Conservation (phyloP, 169 alveolate species). For the Plasmodium fragile region DNA sequence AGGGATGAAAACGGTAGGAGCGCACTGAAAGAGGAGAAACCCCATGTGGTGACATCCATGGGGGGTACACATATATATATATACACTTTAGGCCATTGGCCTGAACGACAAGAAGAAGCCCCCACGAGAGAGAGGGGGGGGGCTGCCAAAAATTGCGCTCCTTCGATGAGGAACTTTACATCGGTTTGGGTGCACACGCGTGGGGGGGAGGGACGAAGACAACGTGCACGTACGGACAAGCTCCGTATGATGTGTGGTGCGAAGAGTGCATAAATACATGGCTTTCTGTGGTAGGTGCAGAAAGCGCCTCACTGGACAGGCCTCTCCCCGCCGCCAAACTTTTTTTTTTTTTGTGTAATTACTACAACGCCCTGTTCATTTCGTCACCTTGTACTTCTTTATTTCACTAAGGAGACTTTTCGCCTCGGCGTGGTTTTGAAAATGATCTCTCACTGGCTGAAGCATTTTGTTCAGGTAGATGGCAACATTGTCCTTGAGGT, state of each 20-base stretch:
- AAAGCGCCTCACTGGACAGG: neutral
- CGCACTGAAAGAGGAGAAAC: neutral
- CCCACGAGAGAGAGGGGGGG: no score
- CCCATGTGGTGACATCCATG: neutral
- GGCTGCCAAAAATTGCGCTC: neutral
- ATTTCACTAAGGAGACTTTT: conserved; percentile 90
- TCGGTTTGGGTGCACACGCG: neutral
- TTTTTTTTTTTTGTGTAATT: no score
- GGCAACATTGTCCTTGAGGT: conserved; percentile 94
- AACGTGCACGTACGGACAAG: neutral
- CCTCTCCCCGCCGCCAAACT: neutral
- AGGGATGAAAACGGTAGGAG: neutral
- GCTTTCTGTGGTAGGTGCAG: neutral
- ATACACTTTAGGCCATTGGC: neutral
- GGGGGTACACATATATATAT: neutral
- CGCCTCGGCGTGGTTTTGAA: conserved; percentile 91
- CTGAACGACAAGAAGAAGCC: neutral
- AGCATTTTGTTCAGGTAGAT: conserved; percentile 92
- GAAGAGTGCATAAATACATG: neutral
- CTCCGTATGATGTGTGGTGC: neutral
- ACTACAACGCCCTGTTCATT: conserved; percentile 31
- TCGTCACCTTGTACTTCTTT: conserved; percentile 85
- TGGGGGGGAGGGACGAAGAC: neutral
- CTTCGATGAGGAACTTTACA: neutral
- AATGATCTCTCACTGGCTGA: conserved; percentile 98